Base-by-base conservation (phyloP, 176 grass and related monocot species). In the Coix lacrymajobi region DNA sequence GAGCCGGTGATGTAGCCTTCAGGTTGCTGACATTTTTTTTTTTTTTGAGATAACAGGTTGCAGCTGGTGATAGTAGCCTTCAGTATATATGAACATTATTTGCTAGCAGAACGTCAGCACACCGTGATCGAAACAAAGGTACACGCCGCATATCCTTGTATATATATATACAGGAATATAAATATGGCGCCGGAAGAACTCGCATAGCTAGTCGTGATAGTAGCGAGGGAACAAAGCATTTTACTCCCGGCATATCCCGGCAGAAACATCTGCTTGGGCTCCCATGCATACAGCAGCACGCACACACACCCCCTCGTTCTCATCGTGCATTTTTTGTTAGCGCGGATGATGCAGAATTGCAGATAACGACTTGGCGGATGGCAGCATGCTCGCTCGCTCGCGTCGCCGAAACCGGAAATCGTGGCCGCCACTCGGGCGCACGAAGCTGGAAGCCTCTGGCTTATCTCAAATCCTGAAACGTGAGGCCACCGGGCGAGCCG, bases 391-490 rank as follows among this genome's bases (percentile, higher is more conserved):
- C 62, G n/a, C n/a, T 62, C 77, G 75, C 72, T 29, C n/a, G 24
- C 49, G 31, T 86, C 36, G 48, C 48, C 28, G 32, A 52, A 1
- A 45, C 13, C 17, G 16, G 16, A 7, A 39, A 77, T 82, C 79
- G 65, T 82, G 79, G 63, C 51, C n/a, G 62, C 71, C 11, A 60
- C 38, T 76, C 81, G 72, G 51, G 24, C 22, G 54, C 79, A 56
- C 75, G 73, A 75, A 37, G 56, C 26, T 63, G 28, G 25, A 15
- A 62, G 4, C 26, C 58, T 2, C 48, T 24, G 46, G 13, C 24
- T 60, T 60, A 80, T 64, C 64, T 68, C 22, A 16, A n/a, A 36
- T 20, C 26, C 26, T 14, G 30, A 22, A 79, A n/a, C 26, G 28
- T 62, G 41, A 34, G 43, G 62, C n/a, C 56, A 60, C 38, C 58